Base-by-base conservation (phyloP, 352 stramenopile genomes). In the Globisporangium spiculum region DNA sequence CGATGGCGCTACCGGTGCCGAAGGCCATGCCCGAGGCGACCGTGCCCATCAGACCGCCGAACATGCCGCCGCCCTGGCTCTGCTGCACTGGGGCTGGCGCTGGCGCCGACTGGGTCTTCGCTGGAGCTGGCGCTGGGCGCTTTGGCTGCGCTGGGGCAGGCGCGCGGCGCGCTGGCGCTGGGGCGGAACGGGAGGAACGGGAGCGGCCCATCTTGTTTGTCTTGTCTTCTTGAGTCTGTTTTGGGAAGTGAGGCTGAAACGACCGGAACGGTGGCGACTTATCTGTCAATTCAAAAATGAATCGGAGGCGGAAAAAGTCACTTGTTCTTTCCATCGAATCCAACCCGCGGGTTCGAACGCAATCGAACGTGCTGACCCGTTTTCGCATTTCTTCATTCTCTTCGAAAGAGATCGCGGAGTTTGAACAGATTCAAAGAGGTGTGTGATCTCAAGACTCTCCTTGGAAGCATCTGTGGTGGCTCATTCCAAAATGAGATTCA, bases 21-120 rank as follows among this genome's bases (percentile, higher is more conserved):
- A 99, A 99, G n/a, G 96, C 97, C 92, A 99, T 99, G 68, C 97
- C 97, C 80, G 98, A 90, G 26, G 92, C 95, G 70, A 99, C 97
- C 38, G 96, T 99, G 69, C 90, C 89, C 77, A 97, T 97, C 73
- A 99, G 96, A 44, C 96, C 96, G 48, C 90, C 82, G 69, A 99
- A 90, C 94, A 99, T 99, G 65, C 84, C 80, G 58, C 86, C 86
- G 46, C 81, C 78, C 75, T 30, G 16, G 68, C 74, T 78, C 60
- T 78, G 73, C 70, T 82, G 83, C 53, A 73, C 74, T 20, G 83
- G 83, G 1, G 79, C 81, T 50, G 86, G 84, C 32, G 85, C 63
- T 38, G 83, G 80, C 0, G 84, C 79, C 6, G 79, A 68, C 66
- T 89, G 83, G 52, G 71, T 78, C 26, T 71, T 76, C 1, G 86